Evolutionary conservation across 139 green algal genomes (phyloP).

Genomic region (Marvania coccoides): DNA sequence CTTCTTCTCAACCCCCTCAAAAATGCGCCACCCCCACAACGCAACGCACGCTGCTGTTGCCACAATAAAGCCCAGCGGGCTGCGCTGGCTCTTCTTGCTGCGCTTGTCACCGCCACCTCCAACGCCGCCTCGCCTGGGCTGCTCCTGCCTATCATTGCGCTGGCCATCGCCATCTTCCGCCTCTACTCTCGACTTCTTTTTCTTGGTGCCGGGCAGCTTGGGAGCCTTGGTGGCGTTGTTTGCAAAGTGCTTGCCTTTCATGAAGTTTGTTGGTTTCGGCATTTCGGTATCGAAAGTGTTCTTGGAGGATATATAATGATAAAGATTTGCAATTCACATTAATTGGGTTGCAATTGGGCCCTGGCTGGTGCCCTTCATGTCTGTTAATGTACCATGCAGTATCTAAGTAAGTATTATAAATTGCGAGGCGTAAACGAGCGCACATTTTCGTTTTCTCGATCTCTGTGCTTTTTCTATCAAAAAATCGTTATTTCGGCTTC

Average conservation of each 20-base stretch:
- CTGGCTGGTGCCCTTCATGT: too few species aligned
- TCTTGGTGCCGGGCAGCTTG: not conserved
- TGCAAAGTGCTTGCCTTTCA: not conserved
- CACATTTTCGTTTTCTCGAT: too few species aligned
- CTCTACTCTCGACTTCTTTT: not conserved
- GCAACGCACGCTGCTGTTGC: slow-evolving; percentile 2
- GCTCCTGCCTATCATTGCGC: not conserved
- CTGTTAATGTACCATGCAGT: too few species aligned
- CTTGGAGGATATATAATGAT: too few species aligned
- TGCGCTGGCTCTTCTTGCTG: not conserved
- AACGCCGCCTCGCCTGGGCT: not conserved
- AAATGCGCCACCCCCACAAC: not conserved
- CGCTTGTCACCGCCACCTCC: not conserved
- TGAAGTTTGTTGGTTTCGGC: not conserved
- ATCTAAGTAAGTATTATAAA: too few species aligned
- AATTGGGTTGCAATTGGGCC: too few species aligned
- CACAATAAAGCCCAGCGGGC: not conserved
- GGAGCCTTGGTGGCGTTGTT: not conserved
- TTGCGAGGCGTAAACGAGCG: too few species aligned
- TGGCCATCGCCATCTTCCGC: not conserved
- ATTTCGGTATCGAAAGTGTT: too few species aligned
- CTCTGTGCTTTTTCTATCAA: too few species aligned
- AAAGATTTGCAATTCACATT: too few species aligned
- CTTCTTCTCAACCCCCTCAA: not conserved
- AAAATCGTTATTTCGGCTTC: too few species aligned